Percentiles rank a stretch among this genome's conserved stretches.
Conservation (phyloP, 2,329 filamentous ascomycete genomes). For the Simplicillium aogashimaense region DNA sequence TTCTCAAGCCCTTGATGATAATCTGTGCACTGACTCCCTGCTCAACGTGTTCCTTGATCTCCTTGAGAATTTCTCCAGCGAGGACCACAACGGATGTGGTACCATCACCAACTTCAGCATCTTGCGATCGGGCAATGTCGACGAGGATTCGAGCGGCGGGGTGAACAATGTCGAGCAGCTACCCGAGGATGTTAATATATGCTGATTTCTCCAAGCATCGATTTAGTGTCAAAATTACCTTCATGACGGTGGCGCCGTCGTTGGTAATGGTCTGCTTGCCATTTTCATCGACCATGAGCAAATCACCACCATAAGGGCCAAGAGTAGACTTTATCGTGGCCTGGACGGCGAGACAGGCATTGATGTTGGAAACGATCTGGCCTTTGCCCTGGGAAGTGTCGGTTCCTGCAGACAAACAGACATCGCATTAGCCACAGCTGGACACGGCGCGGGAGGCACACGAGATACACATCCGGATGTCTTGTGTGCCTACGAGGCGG, state of each 20-base stretch:
- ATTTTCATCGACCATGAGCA: slow-evolving; percentile 92
- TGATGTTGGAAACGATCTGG: slow-evolving; percentile 96
- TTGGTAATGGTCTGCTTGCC: slow-evolving; percentile 97
- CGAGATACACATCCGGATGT: not conserved
- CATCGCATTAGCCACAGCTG: slow-evolving; percentile 11
- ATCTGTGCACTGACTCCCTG: slow-evolving; percentile 95
- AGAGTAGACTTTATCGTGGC: slow-evolving; percentile 91
- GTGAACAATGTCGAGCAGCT: slow-evolving; percentile 97
- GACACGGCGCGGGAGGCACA: not conserved
- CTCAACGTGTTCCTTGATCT: slow-evolving; percentile 92
- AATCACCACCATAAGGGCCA: slow-evolving; percentile 91
- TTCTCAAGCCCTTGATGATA: slow-evolving; percentile 91
- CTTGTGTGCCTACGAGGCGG: slow-evolving; percentile 13
- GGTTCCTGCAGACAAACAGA: slow-evolving; percentile 54
- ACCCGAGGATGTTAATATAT: slow-evolving; percentile 4
- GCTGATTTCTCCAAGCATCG: not conserved
- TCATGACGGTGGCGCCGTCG: slow-evolving; percentile 98
- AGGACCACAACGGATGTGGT: slow-evolving; percentile 96
- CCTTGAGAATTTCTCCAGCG: slow-evolving; percentile 95
- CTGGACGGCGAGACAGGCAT: slow-evolving; percentile 93
- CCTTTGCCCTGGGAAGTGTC: slow-evolving; percentile 95
- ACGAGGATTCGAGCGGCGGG: slow-evolving; percentile 94
- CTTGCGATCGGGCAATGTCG: slow-evolving; percentile 97
- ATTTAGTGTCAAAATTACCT: slow-evolving; percentile 42
- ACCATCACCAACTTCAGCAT: slow-evolving; percentile 96